Percentiles rank a stretch among this genome's conserved stretches.
These are phyloP conservation scores for Steccherinum ochraceum DNA, from an alignment of 768 basidiomycete species.

Conservation along the genomic window DNA sequence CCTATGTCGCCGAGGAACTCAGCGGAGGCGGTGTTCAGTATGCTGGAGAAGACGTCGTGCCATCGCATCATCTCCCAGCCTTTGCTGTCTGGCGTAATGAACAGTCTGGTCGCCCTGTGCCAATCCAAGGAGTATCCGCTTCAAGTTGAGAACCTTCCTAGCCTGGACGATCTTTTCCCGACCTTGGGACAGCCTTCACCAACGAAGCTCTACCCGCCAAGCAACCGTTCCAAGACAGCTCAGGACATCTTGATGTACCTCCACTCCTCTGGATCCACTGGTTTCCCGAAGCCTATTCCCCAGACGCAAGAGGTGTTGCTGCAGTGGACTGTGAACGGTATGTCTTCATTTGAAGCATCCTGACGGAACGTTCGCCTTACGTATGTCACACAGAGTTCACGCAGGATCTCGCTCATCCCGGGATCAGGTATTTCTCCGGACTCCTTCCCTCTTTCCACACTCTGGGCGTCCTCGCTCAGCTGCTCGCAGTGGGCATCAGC, in stretches of 20 bases:
- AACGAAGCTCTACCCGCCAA: slow-evolving; percentile 3
- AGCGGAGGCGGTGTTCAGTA: slow-evolving; percentile 25
- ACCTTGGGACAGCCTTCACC: slow-evolving; percentile 9
- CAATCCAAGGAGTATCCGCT: not conserved
- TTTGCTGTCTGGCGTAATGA: slow-evolving; percentile 25
- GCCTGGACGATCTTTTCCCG: slow-evolving; percentile 11
- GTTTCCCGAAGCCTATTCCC: slow-evolving; percentile 36
- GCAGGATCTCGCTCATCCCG: no score
- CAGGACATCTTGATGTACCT: no score
- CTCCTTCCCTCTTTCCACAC: slow-evolving; percentile 14
- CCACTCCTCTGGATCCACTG: slow-evolving; percentile 47
- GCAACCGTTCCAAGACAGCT: no score
- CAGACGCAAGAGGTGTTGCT: slow-evolving; percentile 11
- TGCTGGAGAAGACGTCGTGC: slow-evolving; percentile 32
- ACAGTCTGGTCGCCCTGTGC: slow-evolving; percentile 21
- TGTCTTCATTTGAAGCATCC: no score
- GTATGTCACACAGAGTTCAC: no score
- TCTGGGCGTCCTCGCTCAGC: slow-evolving; percentile 9
- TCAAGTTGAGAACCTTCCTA: slow-evolving; percentile 14
- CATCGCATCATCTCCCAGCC: slow-evolving; percentile 31
- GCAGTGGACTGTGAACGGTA: no score
- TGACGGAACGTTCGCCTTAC: slow-evolving; percentile 14
- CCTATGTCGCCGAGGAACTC: slow-evolving; percentile 33
- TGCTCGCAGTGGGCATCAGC: slow-evolving; percentile 1
- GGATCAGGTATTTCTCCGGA: no score